A percentile compares a stretch with the other conserved stretches of the same genome.
Conservation (phyloP, 1,139 yeast species). For the Hyphopichia burtonii region DNA sequence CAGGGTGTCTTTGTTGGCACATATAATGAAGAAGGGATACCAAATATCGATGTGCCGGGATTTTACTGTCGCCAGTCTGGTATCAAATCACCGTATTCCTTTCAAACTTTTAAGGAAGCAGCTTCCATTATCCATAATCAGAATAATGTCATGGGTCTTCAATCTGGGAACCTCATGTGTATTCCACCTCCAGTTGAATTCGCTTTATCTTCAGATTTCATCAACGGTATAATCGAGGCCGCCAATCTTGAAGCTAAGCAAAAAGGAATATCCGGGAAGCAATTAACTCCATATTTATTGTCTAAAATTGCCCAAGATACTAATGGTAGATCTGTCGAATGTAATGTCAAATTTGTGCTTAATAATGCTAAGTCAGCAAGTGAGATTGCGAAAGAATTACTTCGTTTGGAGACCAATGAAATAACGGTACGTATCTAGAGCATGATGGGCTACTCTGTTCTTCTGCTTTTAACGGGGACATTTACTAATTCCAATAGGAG, state of each 20-base stretch:
- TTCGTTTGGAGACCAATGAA: conserved; percentile 36
- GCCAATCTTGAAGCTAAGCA: conserved; percentile 60
- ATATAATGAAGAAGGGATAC: conserved; percentile 38
- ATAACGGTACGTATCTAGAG: conserved; percentile 1
- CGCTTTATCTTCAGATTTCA: conserved; percentile 56
- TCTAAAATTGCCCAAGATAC: conserved; percentile 64
- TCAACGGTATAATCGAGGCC: conserved; percentile 53
- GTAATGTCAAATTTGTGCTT: conserved; percentile 73
- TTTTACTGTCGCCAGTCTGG: conserved; percentile 81
- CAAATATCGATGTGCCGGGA: conserved; percentile 52
- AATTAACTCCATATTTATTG: conserved; percentile 75
- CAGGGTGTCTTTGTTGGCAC: conserved; percentile 70
- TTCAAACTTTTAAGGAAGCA: conserved; percentile 52
- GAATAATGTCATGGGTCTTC: conserved; percentile 47
- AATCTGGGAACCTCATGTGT: conserved; percentile 75
- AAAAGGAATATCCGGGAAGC: conserved; percentile 63
- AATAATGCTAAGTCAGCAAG: conserved; percentile 75
- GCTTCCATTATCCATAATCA: conserved; percentile 62
- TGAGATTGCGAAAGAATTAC: conserved; percentile 57
- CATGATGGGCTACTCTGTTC: too few species aligned
- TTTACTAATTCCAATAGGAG: neutral
- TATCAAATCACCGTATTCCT: conserved; percentile 64
- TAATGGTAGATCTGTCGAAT: conserved; percentile 64
- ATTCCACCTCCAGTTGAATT: conserved; percentile 73
- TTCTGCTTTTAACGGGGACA: neutral